phyloP scores from a whole-genome alignment of 805 yeast genomes.

The Jamesozyma rosinii region DNA sequence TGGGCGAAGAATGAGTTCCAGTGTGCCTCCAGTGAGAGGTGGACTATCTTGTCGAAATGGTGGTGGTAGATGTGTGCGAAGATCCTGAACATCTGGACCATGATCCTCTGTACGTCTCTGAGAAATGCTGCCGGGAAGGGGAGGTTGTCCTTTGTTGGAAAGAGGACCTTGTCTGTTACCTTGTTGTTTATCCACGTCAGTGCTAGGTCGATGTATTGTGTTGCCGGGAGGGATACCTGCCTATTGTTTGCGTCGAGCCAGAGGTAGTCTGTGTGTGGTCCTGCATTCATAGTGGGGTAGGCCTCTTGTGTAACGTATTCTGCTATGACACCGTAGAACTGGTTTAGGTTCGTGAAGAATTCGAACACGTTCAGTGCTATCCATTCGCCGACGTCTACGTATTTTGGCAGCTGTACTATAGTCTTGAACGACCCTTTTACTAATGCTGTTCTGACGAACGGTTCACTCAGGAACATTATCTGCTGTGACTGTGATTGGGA shows the following conservation, averaged over 20 bases:
- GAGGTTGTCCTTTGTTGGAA: slow-evolving; percentile 82
- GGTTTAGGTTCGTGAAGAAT: slow-evolving; percentile 73
- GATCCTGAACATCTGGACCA: slow-evolving; percentile 86
- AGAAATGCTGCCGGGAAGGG: slow-evolving; percentile 84
- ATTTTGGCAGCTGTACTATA: slow-evolving; percentile 88
- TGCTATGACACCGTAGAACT: slow-evolving; percentile 80
- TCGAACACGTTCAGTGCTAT: slow-evolving; percentile 87
- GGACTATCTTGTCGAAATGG: slow-evolving; percentile 90
- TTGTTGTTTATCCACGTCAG: slow-evolving; percentile 83
- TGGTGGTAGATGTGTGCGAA: slow-evolving; percentile 92
- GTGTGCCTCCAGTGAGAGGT: slow-evolving; percentile 87
- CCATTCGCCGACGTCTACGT: slow-evolving; percentile 94
- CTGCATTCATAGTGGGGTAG: slow-evolving; percentile 93
- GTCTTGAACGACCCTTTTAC: slow-evolving; percentile 96
- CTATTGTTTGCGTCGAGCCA: slow-evolving; percentile 83
- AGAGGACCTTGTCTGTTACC: slow-evolving; percentile 77
- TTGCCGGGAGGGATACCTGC: slow-evolving; percentile 80
- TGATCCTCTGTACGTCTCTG: slow-evolving; percentile 76
- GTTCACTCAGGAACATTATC: slow-evolving; percentile 70
- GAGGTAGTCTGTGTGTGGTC: slow-evolving; percentile 79
- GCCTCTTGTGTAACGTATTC: slow-evolving; percentile 87
- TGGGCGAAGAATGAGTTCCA: slow-evolving; percentile 98
- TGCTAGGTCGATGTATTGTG: slow-evolving; percentile 86
- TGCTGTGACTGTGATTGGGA: slow-evolving; percentile 18
- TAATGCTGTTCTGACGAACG: slow-evolving; percentile 84